Evolutionary conservation across 129 eudicot genomes (phyloP), one percentile per base, ranked within the genome.

Genomic region (Chrysanthemum lavandulifolium): DNA sequence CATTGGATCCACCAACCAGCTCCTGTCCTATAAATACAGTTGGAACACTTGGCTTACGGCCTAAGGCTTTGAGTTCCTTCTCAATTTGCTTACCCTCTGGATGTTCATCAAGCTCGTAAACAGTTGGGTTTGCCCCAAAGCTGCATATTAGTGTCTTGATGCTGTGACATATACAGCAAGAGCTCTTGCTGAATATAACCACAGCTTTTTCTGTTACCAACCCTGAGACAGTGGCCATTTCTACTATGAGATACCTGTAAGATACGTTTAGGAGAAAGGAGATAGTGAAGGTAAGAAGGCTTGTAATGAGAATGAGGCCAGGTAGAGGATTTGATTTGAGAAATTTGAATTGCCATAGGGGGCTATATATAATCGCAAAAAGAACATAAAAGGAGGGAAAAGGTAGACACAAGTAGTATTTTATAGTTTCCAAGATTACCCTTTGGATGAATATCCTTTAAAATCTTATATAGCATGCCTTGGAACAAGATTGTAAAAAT

Each of bases 71-170:
- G 69, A 88, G 79, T 49, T 79, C 88, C 75, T 61, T 79, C 69
- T 88, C 91, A 10, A 88, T 74, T 73, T 60, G 80, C 54, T 73
- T 70, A 11, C 94, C 89, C 51, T 84, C 75, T 31, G 83, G 85
- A 57, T 70, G 78, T 61, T 87, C 74, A 63, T 85, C 89, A 40
- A 87, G 84, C 82, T 87, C 47, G 10, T 40, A 40, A 40, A 40
- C 47, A 40, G 47, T 40, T 40, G 47, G 47, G 47, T 40, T 40
- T 40, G 47, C 47, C 10, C 47, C 47, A 40, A 40, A 40, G 47
- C 47, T 40, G 47, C 47, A 40, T 40, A 40, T 40, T 8, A 40
- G 2, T 40, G 47, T 40, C 47, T 40, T 40, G 1, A 40, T 40
- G 10, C 47, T 40, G 47, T 40, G 47, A 10, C 47, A 40, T 40